Base-by-base conservation (phyloP, 2,329 filamentous ascomycete genomes). In the Colletotrichum musae region DNA sequence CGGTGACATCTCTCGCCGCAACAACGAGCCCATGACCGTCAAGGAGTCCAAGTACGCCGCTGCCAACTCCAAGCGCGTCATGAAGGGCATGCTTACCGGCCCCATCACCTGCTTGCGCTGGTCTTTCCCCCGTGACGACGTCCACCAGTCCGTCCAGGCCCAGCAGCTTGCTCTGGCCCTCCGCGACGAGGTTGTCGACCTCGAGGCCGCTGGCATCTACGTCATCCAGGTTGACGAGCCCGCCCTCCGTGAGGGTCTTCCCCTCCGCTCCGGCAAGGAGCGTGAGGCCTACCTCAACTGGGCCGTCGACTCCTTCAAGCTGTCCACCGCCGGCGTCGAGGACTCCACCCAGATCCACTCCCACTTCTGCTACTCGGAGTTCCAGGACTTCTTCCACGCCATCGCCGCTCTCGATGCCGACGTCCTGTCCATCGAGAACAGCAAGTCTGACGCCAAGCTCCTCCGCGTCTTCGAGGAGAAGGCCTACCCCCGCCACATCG, bases 301-400 rank as follows among this genome's bases (percentile, higher is more conserved):
- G 96, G 96, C 96, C 71, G 96, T 99, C 79, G 92, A 97, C 87
- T 94, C 95, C 77, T 99, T 99, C 94, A 94, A 94, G 83, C 94
- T 99, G 75, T 92, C 95, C 74, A 97, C 95, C 77, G 91, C 94
- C 71, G 96, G 94, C 82, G 95, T 99, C 71, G 86, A 94, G 86
- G 94, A 99, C 84, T 93, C 92, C 69, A 99, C 96, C 75, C 96
- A 99, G 90, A 98, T 99, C 84, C 96, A 99, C 92, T 98, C 95
- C 73, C 96, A 99, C 89, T 99, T 99, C 93, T 99, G 96, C 86
- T 99, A 99, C 92, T 98, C 96, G 61, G 96, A 99, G 90, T 99
- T 99, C 94, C 96, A 99, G 88, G 96, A 99, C 89, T 99, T 99
- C 91, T 99, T 99, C 94, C 94, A 98, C 86, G 96, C 96, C 86